Evolutionary conservation across 441 rosid genomes (phyloP).

Genomic region (Syzygium malaccense): DNA sequence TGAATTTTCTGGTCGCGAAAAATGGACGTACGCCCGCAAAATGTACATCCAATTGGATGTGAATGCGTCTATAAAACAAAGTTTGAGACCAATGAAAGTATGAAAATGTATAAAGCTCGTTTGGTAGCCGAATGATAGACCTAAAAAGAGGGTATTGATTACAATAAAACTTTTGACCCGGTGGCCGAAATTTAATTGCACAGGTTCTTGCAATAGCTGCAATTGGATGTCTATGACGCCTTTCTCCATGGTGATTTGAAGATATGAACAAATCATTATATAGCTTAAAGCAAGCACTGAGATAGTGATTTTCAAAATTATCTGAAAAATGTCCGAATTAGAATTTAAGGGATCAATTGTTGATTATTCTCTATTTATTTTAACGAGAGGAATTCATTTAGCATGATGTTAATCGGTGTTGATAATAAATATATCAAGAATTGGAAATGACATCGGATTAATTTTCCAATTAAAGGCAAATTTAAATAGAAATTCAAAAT

Average conservation of each 20-base stretch:
- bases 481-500: neutral
- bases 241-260: neutral
- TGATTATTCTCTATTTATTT: neutral
- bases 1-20: neutral
- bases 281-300: neutral
- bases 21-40: neutral
- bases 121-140: neutral
- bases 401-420: neutral
- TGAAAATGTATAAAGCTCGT: neutral
- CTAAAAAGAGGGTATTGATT: neutral
- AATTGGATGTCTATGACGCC: neutral
- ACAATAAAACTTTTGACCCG: accelerated
- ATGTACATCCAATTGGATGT: neutral
- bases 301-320: accelerated
- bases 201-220: too few species aligned
- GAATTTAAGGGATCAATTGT: neutral
- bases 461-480: neutral
- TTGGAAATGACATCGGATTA: neutral
- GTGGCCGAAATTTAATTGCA: neutral
- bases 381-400: neutral
- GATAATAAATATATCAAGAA: neutral
- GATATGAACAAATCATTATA: neutral
- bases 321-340: neutral
- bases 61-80: neutral
- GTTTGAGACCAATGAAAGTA: neutral